Percentiles rank a stretch among this genome's conserved stretches.
Evolutionary conservation across 129 eudicot species (phyloP).

Genomic region (Helianthus tuberosus): DNA sequence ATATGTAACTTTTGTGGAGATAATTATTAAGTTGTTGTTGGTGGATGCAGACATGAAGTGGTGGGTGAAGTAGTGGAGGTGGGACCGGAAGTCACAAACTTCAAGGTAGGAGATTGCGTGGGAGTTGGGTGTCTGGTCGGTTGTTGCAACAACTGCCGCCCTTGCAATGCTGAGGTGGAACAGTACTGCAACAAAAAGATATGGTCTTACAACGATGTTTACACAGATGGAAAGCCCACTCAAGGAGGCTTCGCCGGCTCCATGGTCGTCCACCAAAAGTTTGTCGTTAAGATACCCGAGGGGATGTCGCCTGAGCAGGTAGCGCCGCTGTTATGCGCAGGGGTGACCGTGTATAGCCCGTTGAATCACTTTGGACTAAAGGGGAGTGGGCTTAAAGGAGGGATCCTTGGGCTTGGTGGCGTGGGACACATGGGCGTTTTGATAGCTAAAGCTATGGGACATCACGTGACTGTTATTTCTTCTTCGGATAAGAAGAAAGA

Average conservation of each 20-base stretch:
- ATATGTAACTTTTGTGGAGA: too few species aligned
- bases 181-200: slow-evolving; percentile 96
- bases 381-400: slow-evolving; percentile 75
- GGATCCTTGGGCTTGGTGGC: slow-evolving; percentile 94
- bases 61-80: slow-evolving; percentile 98
- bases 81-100: slow-evolving; percentile 76
- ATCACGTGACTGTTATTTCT: slow-evolving; percentile 90
- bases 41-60: slow-evolving; percentile 77
- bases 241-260: slow-evolving; percentile 90
- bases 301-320: slow-evolving; percentile 88
- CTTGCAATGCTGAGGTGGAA: slow-evolving; percentile 74
- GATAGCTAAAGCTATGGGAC: slow-evolving; percentile 95
- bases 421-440: slow-evolving; percentile 98
- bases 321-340: slow-evolving; percentile 92
- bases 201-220: slow-evolving; percentile 92
- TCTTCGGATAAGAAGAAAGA: slow-evolving; percentile 74
- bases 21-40: background rate
- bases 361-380: slow-evolving; percentile 83
- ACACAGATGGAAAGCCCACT: slow-evolving; percentile 89
- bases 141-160: slow-evolving; percentile 65
- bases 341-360: slow-evolving; percentile 93
- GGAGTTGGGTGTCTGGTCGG: slow-evolving; percentile 91
- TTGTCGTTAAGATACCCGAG: slow-evolving; percentile 88
- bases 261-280: slow-evolving; percentile 93
- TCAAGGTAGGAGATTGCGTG: slow-evolving; percentile 71